Evolutionary conservation across 192 early-diverging fungal genomes (phyloP).

Genomic region (Jimgerdemannia lactiflua): DNA sequence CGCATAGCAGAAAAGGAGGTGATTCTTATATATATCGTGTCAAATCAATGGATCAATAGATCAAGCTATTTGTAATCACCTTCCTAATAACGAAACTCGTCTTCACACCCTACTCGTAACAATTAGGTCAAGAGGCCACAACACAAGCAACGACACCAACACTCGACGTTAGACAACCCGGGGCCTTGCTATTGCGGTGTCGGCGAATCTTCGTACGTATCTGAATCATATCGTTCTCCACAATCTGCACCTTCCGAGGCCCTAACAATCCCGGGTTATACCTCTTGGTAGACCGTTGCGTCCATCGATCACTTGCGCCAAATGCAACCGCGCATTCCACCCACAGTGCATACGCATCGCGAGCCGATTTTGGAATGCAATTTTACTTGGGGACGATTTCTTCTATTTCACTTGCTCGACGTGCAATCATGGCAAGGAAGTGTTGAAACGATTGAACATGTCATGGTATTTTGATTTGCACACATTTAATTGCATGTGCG

Average conservation of each 20-base stretch:
- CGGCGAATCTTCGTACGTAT: not conserved
- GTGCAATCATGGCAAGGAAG: constrained; percentile 54
- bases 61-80: not conserved
- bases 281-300: not conserved
- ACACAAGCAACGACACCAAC: not conserved
- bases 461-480: constrained; percentile 32
- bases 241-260: not conserved
- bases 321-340: constrained; percentile 16
- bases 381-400: constrained; percentile 67
- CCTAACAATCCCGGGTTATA: not conserved
- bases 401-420: constrained; percentile 58
- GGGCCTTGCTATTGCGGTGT: not conserved
- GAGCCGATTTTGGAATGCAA: constrained; percentile 49
- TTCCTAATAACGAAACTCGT: no score
- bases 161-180: not conserved
- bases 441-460: constrained; percentile 51
- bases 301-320: not conserved
- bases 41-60: not conserved
- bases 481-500: not conserved
- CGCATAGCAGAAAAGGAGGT: not conserved
- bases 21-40: no score
- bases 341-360: constrained; percentile 55
- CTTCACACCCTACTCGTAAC: no score
- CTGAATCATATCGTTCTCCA: not conserved
- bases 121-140: not conserved